These are phyloP conservation scores for Calocybe gangraenosa DNA, from an alignment of 768 basidiomycete species.

Conservation along the genomic window DNA sequence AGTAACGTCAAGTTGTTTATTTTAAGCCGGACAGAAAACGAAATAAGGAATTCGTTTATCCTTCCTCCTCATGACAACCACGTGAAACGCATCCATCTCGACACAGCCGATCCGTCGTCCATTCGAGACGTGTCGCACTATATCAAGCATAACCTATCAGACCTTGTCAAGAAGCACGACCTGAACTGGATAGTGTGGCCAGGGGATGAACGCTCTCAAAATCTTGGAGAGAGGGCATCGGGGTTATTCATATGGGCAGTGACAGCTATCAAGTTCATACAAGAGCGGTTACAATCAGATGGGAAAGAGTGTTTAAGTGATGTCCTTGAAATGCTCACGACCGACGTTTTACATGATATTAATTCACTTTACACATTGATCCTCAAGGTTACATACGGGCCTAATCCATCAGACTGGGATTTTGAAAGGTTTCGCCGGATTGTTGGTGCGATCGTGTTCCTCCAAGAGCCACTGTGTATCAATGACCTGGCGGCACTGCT, in stretches of 20 bases:
- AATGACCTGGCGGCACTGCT: conserved; percentile 7
- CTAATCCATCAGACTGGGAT: conserved; percentile 4
- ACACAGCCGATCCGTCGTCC: conserved; percentile 4
- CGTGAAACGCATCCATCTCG: conserved; percentile 14
- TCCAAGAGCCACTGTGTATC: conserved; percentile 10
- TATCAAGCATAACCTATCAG: not conserved
- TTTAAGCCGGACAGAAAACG: conserved; percentile 12
- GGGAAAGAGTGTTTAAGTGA: conserved; percentile 10
- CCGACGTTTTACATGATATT: conserved; percentile 3
- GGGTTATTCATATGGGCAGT: conserved; percentile 17
- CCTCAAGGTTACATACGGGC: not conserved
- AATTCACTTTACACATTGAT: conserved; percentile 10
- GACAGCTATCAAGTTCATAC: conserved; percentile 4
- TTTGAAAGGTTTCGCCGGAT: conserved; percentile 15
- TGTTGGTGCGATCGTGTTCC: conserved; percentile 10
- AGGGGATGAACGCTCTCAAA: conserved; percentile 7
- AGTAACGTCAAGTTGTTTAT: conserved; percentile 14
- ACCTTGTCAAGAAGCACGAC: conserved; percentile 7
- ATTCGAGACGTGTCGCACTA: conserved; percentile 8
- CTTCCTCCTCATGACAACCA: not conserved
- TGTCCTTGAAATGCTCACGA: conserved; percentile 6
- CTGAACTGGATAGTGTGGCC: conserved; percentile 11
- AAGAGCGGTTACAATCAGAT: not conserved
- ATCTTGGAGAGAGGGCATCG: conserved; percentile 4
- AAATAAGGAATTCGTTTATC: conserved; percentile 8